These are phyloP conservation scores for Aphanoascus verrucosus DNA, from an alignment of 2,329 filamentous ascomycete genomes.

Conservation along the genomic window DNA sequence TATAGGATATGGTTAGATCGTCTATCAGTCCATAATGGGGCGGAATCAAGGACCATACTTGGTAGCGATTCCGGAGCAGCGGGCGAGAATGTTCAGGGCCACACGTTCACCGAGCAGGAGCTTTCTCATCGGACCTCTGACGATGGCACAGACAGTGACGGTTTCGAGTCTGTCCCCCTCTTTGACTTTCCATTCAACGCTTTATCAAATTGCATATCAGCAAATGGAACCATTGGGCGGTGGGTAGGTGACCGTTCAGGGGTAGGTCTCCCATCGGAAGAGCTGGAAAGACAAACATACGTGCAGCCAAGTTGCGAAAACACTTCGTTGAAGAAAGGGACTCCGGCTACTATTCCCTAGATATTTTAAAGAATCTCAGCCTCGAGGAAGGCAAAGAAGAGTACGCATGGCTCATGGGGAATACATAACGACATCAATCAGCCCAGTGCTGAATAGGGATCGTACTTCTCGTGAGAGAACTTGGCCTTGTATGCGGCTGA, in stretches of 20 bases:
- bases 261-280: not conserved
- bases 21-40: not conserved
- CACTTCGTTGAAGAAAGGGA: slow-evolving; percentile 92
- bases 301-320: slow-evolving; percentile 81
- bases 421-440: not conserved
- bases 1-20: slow-evolving; percentile 11
- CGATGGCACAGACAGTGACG: slow-evolving; percentile 63
- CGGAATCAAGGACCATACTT: slow-evolving; percentile 31
- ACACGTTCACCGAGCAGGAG: slow-evolving; percentile 88
- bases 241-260: not conserved
- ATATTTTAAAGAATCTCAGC: not conserved
- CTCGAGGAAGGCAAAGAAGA: not conserved
- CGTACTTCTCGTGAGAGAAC: too few species aligned
- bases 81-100: slow-evolving; percentile 76
- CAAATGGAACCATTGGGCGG: not conserved
- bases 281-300: slow-evolving; percentile 30
- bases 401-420: not conserved
- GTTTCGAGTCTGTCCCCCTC: slow-evolving; percentile 63
- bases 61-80: slow-evolving; percentile 84
- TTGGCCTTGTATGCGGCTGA: too few species aligned
- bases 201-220: slow-evolving; percentile 19
- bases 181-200: slow-evolving; percentile 72
- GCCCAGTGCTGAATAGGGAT: not conserved
- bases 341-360: slow-evolving; percentile 72
- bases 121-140: slow-evolving; percentile 69